phyloP scores from a whole-genome alignment of 2,329 filamentous ascomycete species.

The Capronia americana region DNA sequence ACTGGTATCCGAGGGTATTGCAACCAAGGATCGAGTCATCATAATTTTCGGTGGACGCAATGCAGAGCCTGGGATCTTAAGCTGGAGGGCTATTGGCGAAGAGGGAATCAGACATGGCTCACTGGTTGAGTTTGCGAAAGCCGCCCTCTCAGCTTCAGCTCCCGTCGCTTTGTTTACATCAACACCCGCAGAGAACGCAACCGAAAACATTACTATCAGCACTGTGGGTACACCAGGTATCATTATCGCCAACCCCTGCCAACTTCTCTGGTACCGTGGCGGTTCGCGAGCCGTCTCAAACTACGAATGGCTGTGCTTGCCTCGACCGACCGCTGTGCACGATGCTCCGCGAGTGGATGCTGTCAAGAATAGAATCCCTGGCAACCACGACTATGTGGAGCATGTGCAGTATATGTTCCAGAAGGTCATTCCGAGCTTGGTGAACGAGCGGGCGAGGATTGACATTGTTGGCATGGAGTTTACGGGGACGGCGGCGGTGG shows the following conservation, averaged over 20 bases:
- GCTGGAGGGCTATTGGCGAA: conserved; percentile 69
- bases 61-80: conserved; percentile 77
- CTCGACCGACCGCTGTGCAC: conserved; percentile 69
- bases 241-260: conserved; percentile 77
- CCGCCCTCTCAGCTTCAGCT: conserved; percentile 52
- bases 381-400: conserved; percentile 61
- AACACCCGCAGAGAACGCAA: neutral
- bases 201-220: conserved; percentile 40
- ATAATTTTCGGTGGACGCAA: conserved; percentile 74
- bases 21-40: conserved; percentile 66
- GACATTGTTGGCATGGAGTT: conserved; percentile 76
- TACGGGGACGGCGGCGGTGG: conserved; percentile 64
- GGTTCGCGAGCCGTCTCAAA: conserved; percentile 66
- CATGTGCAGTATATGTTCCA: conserved; percentile 75
- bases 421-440: conserved; percentile 59
- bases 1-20: conserved; percentile 65
- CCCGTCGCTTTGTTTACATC: neutral
- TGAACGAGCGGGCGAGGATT: conserved; percentile 60
- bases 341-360: conserved; percentile 59
- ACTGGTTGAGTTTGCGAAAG: conserved; percentile 66
- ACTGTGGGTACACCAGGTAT: conserved; percentile 57
- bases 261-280: conserved; percentile 76
- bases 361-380: conserved; percentile 66
- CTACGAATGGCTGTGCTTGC: conserved; percentile 63
- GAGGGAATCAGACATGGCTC: conserved; percentile 75